Base-by-base conservation (phyloP, 2,329 filamentous ascomycete genomes). In the Berkeleyomyces basicola region DNA sequence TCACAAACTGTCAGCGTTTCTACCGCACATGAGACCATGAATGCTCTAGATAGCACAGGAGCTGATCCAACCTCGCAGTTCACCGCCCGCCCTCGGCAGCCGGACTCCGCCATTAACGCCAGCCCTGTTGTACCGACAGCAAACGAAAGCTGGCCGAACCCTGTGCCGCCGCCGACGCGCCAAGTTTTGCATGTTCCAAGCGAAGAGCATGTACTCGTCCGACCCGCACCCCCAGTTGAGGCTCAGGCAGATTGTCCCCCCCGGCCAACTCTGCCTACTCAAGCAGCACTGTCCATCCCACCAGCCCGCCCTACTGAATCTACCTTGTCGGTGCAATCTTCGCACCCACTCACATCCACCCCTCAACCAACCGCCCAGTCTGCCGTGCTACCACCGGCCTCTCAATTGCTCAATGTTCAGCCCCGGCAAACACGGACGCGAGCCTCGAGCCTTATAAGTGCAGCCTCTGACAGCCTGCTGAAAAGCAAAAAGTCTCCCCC, bases 401-500 rank as follows among this genome's bases (percentile, higher is more conserved):
- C 47, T 7, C 47, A 6, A 11, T 51, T 31, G 1, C 31, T 51
- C 16, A 51, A 51, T 31, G 7, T 31, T 11, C 31, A 36, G 7
- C 11, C 47, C 47, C 31, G 11, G 33, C 47, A 51, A 5, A 5
- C 31, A 23, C 47, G 33, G 47, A 10, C 47, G 7, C 23, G 31
- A 31, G 31, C 47, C 16, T 16, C 23, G 31, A 33, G 51, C 39
- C 2, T 47, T 43, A 33, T 49, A 43, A 10, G 49, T 11, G 16
- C 37, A 3, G 58, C n/a, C 43, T 73, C 77, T 62, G 79, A 72
- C 36, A 59, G 37, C 23, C 31, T 63, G 36, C 71, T 91, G 40
- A 84, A 82, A 67, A 83, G 85, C 0, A 83, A 83, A 66, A 79
- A 80, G 65, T 95, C 90, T 0, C 88, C 88, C 0, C 82, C 87